Percentiles rank a stretch among this genome's conserved stretches.
Evolutionary conservation across 192 early-diverging fungal genomes (phyloP).

Genomic region (Backusella australiensis): DNA sequence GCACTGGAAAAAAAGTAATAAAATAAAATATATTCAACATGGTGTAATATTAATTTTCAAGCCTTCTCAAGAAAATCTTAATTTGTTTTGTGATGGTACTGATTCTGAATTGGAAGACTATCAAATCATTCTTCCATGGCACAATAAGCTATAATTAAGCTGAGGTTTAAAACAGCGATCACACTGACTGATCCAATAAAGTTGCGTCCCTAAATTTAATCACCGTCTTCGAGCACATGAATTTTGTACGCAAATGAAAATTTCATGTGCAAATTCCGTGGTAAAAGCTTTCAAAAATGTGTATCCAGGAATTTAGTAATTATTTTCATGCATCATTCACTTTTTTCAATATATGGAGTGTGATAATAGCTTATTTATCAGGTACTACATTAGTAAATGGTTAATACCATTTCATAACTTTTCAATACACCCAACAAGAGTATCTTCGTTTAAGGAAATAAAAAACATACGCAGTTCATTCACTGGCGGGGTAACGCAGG

Average conservation of each 20-base stretch:
- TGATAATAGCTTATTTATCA: neutral
- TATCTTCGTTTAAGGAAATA: neutral
- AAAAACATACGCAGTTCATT: neutral
- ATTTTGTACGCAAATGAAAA: neutral
- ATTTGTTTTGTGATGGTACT: neutral
- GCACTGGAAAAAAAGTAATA: neutral
- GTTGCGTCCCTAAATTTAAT: neutral
- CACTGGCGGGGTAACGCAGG: neutral
- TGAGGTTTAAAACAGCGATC: neutral
- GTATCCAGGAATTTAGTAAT: neutral
- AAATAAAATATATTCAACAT: neutral
- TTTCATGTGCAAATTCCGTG: neutral
- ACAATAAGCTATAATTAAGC: neutral
- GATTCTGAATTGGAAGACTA: neutral
- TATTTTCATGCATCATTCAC: neutral
- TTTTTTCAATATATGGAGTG: neutral
- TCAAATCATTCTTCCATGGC: neutral
- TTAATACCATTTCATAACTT: neutral
- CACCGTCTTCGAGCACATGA: neutral
- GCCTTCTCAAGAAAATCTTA: neutral
- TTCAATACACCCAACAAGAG: neutral
- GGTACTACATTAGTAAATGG: neutral
- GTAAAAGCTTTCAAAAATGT: neutral
- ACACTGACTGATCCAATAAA: neutral
- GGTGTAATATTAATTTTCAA: too few species aligned